A percentile compares a stretch with the other conserved stretches of the same genome.
phyloP scores from a whole-genome alignment of 2,329 filamentous ascomycete genomes.

The Botrytis byssoidea region DNA sequence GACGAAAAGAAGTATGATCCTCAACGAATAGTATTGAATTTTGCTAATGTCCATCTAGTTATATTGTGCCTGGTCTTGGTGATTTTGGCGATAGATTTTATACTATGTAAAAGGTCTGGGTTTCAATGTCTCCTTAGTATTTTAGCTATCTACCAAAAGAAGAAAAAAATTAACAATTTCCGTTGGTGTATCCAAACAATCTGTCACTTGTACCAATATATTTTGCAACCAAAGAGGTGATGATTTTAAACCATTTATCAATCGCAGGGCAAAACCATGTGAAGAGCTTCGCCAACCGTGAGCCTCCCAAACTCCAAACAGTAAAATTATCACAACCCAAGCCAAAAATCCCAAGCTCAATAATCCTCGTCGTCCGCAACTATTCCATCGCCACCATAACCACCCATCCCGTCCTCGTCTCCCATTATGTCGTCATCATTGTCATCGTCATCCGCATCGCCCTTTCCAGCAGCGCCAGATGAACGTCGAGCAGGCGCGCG shows the following conservation, averaged over 20 bases:
- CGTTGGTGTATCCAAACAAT: background rate
- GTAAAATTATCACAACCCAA: slow-evolving; percentile 9
- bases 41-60: slow-evolving; percentile 53
- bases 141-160: slow-evolving; percentile 1
- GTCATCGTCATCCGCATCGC: slow-evolving; percentile 39
- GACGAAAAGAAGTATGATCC: slow-evolving; percentile 88
- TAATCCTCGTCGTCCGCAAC: slow-evolving; percentile 58
- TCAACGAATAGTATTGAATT: slow-evolving; percentile 16
- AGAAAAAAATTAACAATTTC: background rate
- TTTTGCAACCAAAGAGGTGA: background rate
- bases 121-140: background rate
- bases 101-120: slow-evolving; percentile 61
- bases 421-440: slow-evolving; percentile 37
- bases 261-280: background rate
- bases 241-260: background rate
- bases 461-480: slow-evolving; percentile 29
- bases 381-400: slow-evolving; percentile 54
- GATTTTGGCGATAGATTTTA: slow-evolving; percentile 97
- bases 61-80: slow-evolving; percentile 89
- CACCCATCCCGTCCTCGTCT: slow-evolving; percentile 49
- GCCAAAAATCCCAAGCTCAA: slow-evolving; percentile 34
- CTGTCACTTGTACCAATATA: slow-evolving; percentile 5
- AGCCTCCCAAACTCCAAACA: slow-evolving; percentile 12
- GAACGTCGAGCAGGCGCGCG: slow-evolving; percentile 27
- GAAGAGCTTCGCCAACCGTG: slow-evolving; percentile 6